Percentiles rank a stretch among this genome's conserved stretches.
Conservation (phyloP, 495 filamentous ascomycete species). For the Penicillium cataractarum region DNA sequence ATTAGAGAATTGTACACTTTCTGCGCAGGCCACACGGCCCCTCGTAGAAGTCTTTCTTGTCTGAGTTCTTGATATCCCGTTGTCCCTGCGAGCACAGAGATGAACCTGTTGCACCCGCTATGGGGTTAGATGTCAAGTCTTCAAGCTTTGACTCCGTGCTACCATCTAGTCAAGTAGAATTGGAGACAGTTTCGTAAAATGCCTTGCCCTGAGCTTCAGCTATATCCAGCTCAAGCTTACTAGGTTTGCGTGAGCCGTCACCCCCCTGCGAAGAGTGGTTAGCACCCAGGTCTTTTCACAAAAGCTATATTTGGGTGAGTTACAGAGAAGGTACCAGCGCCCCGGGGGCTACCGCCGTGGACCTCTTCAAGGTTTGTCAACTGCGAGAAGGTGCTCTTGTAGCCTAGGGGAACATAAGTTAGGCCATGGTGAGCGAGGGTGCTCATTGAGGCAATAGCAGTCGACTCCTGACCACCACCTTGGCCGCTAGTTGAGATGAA, state of each 20-base stretch:
- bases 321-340: conserved; percentile 89
- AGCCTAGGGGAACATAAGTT: conserved; percentile 93
- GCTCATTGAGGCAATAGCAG: conserved; percentile 78
- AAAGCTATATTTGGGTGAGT: conserved; percentile 12
- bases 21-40: conserved; percentile 71
- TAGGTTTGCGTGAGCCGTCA: conserved; percentile 83
- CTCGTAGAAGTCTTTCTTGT: conserved; percentile 45
- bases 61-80: conserved; percentile 34
- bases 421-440: conserved; percentile 93
- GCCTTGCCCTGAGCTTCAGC: conserved; percentile 80
- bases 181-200: conserved; percentile 80
- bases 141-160: conserved; percentile 43
- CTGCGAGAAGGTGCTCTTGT: conserved; percentile 73
- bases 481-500: conserved; percentile 83
- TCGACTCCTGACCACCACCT: conserved; percentile 94
- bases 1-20: conserved; percentile 65
- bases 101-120: conserved; percentile 22
- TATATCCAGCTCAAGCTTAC: conserved; percentile 70
- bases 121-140: conserved; percentile 33
- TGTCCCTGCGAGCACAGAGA: conserved; percentile 27
- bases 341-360: conserved; percentile 88
- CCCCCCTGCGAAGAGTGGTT: conserved; percentile 39
- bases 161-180: conserved; percentile 81
- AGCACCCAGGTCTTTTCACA: too few species aligned
- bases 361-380: conserved; percentile 73